Evolutionary conservation across 1,284 basidiomycete genomes (phyloP), one percentile per base, ranked within the genome.

Genomic region (Neotropicomus parvogracilis): DNA sequence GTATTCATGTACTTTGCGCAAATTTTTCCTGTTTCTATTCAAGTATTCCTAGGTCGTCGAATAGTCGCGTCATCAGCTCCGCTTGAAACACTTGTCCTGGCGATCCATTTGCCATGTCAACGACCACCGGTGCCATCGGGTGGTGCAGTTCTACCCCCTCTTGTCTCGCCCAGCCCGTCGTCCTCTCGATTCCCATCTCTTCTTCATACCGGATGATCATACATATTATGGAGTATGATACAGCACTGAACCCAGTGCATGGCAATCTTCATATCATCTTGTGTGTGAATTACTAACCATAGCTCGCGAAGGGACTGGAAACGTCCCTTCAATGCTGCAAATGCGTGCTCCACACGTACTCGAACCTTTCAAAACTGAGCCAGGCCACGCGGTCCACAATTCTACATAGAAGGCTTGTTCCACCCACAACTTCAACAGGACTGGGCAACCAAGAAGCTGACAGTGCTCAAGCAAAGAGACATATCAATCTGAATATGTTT

Each of bases 141-240:
- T 7, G 9, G 3, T 44, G 31, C 6, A 2, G 3, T 5, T 24
- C 10, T 1, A 12, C 19, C 5, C 40, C 26, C 0, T 19, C 13
- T 8, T 12, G 3, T 28, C n/a, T n/a, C n/a, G 37, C 36, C 41
- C 41, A 44, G 2, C 5, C 3, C 0, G 3, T 32, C 1, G 26
- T 17, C 3, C 14, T 6, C 14, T 6, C 6, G n/a, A n/a, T n/a
- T n/a, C 26, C 38, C 9, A 31, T 6, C 33, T 6, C 10, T 6
- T 32, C 35, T 11, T 50, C 35, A n/a, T 51, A 51, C 0, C 2
- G 0, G 2, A 51, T 37, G 0, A 52, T 33, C n/a, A n/a, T n/a
- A n/a, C 41, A 53, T 53, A 7, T 53, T 53, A 2, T 52, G 49
- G 0, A 52, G 14, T 2, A 52, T 46, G 0, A 52, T 19, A 19